A percentile compares a stretch with the other conserved stretches of the same genome.
These are phyloP conservation scores for Taphrina flavorubra DNA, from an alignment of 1,139 yeast genomes.

Conservation along the genomic window DNA sequence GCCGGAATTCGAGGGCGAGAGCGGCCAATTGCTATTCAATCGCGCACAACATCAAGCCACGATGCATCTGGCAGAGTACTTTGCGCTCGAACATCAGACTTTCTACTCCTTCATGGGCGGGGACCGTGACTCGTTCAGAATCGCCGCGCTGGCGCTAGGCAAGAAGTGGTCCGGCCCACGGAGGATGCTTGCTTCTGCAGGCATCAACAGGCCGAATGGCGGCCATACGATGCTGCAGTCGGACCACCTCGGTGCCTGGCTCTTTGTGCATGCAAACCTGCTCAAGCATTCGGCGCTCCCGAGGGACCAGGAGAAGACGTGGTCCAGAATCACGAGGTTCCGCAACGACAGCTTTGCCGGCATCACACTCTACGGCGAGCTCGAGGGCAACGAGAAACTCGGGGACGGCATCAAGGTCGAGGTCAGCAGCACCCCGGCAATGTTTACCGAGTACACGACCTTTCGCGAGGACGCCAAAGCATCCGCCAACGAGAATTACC, in stretches of 20 bases:
- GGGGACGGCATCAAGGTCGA: constrained; percentile 23
- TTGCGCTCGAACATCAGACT: constrained; percentile 26
- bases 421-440: constrained; percentile 8
- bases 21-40: constrained; percentile 31
- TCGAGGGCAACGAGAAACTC: constrained; percentile 19
- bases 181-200: constrained; percentile 31
- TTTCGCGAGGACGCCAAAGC: constrained; percentile 16
- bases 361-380: neutral
- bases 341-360: constrained; percentile 20
- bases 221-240: constrained; percentile 38
- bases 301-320: constrained; percentile 14
- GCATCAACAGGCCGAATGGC: constrained; percentile 11
- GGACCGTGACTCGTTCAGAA: constrained; percentile 36
- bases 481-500: neutral
- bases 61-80: constrained; percentile 34
- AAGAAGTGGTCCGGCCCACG: constrained; percentile 22
- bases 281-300: constrained; percentile 33
- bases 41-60: constrained; percentile 18
- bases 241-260: constrained; percentile 32
- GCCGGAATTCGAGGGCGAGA: constrained; percentile 36
- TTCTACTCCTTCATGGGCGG: constrained; percentile 32
- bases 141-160: constrained; percentile 23
- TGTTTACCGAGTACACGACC: constrained; percentile 24
- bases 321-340: neutral
- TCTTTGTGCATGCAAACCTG: constrained; percentile 36